These are phyloP conservation scores for Aspergillus mulundensis DNA, from an alignment of 495 filamentous ascomycete genomes.

Conservation along the genomic window DNA sequence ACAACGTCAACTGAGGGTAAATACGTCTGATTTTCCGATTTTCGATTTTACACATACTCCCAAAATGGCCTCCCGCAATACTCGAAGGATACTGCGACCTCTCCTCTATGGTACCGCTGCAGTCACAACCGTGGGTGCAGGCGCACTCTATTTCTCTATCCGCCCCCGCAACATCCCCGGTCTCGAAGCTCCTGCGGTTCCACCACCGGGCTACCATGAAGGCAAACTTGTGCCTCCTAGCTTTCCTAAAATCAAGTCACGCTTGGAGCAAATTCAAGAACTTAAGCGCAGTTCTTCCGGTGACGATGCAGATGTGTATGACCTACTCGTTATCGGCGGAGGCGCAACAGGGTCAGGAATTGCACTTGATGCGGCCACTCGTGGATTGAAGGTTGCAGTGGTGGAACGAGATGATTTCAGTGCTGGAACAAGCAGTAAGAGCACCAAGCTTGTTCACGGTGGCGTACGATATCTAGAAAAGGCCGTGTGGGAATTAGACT, in stretches of 20 bases:
- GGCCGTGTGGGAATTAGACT: conserved; percentile 94
- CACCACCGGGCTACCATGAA: conserved; percentile 75
- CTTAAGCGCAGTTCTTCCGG: conserved; percentile 35
- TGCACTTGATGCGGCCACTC: conserved; percentile 87
- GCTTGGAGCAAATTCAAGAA: conserved; percentile 54
- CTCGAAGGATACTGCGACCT: conserved; percentile 52
- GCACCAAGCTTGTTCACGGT: conserved; percentile 95
- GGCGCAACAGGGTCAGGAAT: conserved; percentile 92
- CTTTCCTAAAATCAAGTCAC: conserved; percentile 73
- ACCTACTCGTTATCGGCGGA: conserved; percentile 85
- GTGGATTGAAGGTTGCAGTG: conserved; percentile 87
- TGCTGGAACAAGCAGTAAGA: conserved; percentile 91
- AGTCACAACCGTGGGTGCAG: conserved; percentile 49
- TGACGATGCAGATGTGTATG: conserved; percentile 54
- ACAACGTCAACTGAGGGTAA: not conserved
- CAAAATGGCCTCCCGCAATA: conserved; percentile 58
- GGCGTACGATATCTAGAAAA: conserved; percentile 97
- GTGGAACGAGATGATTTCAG: conserved; percentile 97
- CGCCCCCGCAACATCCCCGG: conserved; percentile 85
- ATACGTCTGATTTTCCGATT: not conserved
- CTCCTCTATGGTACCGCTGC: conserved; percentile 61
- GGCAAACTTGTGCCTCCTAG: conserved; percentile 75
- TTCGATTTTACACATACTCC: not conserved
- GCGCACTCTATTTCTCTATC: conserved; percentile 71
- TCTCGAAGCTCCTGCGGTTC: conserved; percentile 71